These are phyloP conservation scores for Biscogniauxia marginata DNA, from an alignment of 2,329 filamentous ascomycete genomes.

Conservation along the genomic window DNA sequence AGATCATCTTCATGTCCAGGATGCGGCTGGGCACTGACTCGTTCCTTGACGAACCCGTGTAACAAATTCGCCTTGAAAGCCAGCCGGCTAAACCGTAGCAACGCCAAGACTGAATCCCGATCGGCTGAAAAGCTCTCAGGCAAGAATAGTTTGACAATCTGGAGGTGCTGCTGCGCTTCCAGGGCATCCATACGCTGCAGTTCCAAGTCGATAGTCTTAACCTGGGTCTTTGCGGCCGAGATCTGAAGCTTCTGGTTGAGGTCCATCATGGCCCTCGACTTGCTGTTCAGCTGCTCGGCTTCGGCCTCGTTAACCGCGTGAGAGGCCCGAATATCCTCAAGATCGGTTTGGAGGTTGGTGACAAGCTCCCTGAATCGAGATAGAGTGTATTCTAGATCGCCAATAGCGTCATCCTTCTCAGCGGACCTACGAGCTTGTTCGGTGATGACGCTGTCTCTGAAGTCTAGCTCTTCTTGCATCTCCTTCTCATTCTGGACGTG, in stretches of 20 bases:
- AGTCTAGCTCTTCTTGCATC: constrained; percentile 89
- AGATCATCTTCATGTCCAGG: constrained; percentile 73
- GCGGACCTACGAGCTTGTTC: constrained; percentile 73
- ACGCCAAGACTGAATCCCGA: constrained; percentile 80
- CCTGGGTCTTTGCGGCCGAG: constrained; percentile 86
- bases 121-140: constrained; percentile 81
- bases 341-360: constrained; percentile 76
- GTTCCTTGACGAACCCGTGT: constrained; percentile 75
- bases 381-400: constrained; percentile 88
- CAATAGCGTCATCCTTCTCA: constrained; percentile 76
- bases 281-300: constrained; percentile 83
- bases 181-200: constrained; percentile 82
- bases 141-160: constrained; percentile 85
- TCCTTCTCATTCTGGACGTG: constrained; percentile 93
- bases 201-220: constrained; percentile 92
- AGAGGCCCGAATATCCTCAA: constrained; percentile 89
- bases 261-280: constrained; percentile 93
- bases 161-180: constrained; percentile 83
- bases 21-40: constrained; percentile 66
- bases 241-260: constrained; percentile 91
- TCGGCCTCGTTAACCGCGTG: constrained; percentile 91
- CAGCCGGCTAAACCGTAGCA: constrained; percentile 84
- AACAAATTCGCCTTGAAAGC: constrained; percentile 84
- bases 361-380: constrained; percentile 88
- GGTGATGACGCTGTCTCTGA: constrained; percentile 78